Evolutionary conservation across 768 basidiomycete genomes (phyloP).

Genomic region (Albatrellus ellisii): DNA sequence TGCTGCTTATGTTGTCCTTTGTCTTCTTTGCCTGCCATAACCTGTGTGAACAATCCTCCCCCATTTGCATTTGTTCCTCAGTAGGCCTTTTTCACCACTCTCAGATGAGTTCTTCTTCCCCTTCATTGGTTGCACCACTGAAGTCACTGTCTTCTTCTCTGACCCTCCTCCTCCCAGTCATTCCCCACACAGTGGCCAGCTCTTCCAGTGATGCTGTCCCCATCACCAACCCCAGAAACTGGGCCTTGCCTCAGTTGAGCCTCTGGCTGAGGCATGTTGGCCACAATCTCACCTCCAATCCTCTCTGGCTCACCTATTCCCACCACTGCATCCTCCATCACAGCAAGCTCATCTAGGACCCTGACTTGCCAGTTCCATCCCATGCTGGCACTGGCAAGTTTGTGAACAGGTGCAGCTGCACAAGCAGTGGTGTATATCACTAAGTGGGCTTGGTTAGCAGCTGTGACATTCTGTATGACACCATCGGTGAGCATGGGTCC

Average conservation of each 20-base stretch:
- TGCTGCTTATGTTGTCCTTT: too few species aligned
- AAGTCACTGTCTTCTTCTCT: conserved; percentile 61
- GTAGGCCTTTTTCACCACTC: conserved; percentile 49
- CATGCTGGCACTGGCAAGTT: background rate
- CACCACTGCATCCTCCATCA: conserved; percentile 66
- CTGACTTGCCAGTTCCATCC: background rate
- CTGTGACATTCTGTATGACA: too few species aligned
- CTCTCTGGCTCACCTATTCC: conserved; percentile 56
- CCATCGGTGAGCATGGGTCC: too few species aligned
- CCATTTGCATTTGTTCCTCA: conserved; percentile 10
- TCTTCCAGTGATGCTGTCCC: conserved; percentile 19
- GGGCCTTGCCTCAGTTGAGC: conserved; percentile 62
- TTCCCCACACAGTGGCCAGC: conserved; percentile 24
- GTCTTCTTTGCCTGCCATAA: too few species aligned
- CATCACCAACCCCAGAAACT: conserved; percentile 43
- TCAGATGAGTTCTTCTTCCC: conserved; percentile 73
- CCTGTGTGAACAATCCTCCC: too few species aligned
- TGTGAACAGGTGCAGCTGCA: too few species aligned
- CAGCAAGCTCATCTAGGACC: conserved; percentile 58
- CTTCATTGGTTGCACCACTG: conserved; percentile 70
- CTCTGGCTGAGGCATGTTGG: conserved; percentile 53
- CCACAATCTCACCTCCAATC: conserved; percentile 56
- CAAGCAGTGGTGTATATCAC: too few species aligned
- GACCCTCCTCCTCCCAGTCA: conserved; percentile 61
- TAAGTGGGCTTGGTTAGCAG: too few species aligned